phyloP scores from a whole-genome alignment of 2,329 filamentous ascomycete genomes.

The Albophoma yamanashiensis region DNA sequence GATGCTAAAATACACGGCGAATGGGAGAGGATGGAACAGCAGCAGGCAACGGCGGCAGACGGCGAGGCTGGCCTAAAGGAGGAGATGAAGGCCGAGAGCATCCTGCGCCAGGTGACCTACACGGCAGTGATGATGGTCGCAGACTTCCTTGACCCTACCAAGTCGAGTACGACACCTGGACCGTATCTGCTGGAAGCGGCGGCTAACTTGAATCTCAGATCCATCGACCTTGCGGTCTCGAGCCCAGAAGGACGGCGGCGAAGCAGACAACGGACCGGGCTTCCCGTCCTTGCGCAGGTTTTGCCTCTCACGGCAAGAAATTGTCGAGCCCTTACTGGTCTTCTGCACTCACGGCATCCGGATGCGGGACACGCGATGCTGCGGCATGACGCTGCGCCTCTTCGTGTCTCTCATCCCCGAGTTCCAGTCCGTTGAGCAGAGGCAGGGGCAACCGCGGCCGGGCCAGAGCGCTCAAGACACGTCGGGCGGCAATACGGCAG shows the following conservation, averaged over 20 bases:
- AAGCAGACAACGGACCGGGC: slow-evolving; percentile 23
- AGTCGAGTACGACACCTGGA: slow-evolving; percentile 42
- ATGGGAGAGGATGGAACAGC: slow-evolving; percentile 66
- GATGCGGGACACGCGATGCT: slow-evolving; percentile 83
- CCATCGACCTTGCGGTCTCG: slow-evolving; percentile 16
- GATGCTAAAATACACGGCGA: slow-evolving; percentile 79
- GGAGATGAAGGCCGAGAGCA: slow-evolving; percentile 97
- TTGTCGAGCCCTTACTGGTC: slow-evolving; percentile 80
- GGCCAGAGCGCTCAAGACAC: slow-evolving; percentile 14
- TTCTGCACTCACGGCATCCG: slow-evolving; percentile 87
- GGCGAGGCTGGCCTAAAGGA: slow-evolving; percentile 72
- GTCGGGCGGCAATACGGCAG: slow-evolving; percentile 9
- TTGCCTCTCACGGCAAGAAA: slow-evolving; percentile 63
- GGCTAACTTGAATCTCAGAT: slow-evolving; percentile 14
- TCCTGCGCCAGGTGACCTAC: slow-evolving; percentile 84
- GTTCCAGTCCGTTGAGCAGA: slow-evolving; percentile 50
- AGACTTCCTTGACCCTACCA: slow-evolving; percentile 69
- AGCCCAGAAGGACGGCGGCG: slow-evolving; percentile 12
- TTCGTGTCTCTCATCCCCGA: slow-evolving; percentile 76
- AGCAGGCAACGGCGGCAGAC: slow-evolving; percentile 50
- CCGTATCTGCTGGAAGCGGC: neutral
- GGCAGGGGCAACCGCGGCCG: slow-evolving; percentile 9
- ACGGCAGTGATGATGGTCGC: slow-evolving; percentile 87
- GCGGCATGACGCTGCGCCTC: slow-evolving; percentile 75
- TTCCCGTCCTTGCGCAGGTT: slow-evolving; percentile 64